Percentiles rank a stretch among this genome's conserved stretches.
Evolutionary conservation across 768 basidiomycete species (phyloP).

Genomic region (Gloeophyllum trabeum): DNA sequence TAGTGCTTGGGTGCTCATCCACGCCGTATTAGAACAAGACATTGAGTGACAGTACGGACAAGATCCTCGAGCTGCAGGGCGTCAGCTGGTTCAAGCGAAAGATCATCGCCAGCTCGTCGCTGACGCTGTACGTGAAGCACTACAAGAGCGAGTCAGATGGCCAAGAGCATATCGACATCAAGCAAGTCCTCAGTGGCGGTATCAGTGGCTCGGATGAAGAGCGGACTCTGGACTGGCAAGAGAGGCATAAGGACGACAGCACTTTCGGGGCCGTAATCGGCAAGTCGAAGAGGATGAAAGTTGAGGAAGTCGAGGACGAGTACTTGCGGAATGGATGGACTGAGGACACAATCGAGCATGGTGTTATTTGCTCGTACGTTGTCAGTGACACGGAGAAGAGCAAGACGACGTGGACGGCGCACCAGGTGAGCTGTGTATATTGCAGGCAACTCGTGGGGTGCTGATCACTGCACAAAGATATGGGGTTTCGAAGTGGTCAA

Average conservation of each 20-base stretch:
- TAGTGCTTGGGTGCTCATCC: background rate
- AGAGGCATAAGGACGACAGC: slow-evolving; percentile 40
- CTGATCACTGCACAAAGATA: slow-evolving; percentile 15
- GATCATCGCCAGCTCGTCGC: slow-evolving; percentile 39
- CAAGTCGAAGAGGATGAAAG: slow-evolving; percentile 17
- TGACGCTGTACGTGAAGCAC: slow-evolving; percentile 52
- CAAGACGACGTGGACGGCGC: slow-evolving; percentile 43
- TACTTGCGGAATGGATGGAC: slow-evolving; percentile 31
- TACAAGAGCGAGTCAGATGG: slow-evolving; percentile 40
- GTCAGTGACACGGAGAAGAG: slow-evolving; percentile 58
- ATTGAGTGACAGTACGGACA: slow-evolving; percentile 50
- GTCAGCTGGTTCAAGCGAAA: slow-evolving; percentile 63
- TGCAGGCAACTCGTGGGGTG: slow-evolving; percentile 12
- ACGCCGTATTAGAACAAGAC: slow-evolving; percentile 45
- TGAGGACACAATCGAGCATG: slow-evolving; percentile 24
- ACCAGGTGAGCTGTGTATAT: slow-evolving; percentile 35
- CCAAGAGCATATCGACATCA: slow-evolving; percentile 54
- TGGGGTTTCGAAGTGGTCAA: slow-evolving; percentile 60
- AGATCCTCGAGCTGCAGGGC: slow-evolving; percentile 60
- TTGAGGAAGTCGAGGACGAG: slow-evolving; percentile 20
- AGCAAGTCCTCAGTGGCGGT: slow-evolving; percentile 54
- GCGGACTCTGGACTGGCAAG: slow-evolving; percentile 45
- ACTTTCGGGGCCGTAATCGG: slow-evolving; percentile 51
- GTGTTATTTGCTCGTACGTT: slow-evolving; percentile 23
- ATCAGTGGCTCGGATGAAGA: slow-evolving; percentile 45